Conservation (phyloP, 2,329 filamentous ascomycete genomes). For the Magnaporthiopsis incrustans region DNA sequence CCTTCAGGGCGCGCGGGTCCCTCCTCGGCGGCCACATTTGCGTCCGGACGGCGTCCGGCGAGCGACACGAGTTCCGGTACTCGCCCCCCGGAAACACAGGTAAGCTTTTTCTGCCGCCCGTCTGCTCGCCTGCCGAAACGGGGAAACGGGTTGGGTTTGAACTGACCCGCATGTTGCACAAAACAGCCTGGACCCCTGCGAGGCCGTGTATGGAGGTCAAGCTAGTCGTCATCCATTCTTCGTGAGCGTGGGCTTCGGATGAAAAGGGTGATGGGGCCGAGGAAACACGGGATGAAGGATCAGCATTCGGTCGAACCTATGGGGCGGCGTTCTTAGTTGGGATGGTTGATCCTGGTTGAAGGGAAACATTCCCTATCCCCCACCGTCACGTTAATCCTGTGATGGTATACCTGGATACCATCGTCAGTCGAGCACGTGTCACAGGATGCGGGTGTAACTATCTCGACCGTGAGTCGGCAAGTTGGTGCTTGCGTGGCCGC, state of each 20-base stretch:
- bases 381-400: background rate
- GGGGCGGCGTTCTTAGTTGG: background rate
- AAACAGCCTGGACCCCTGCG: background rate
- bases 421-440: background rate
- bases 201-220: slow-evolving; percentile 3
- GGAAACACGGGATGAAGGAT: background rate
- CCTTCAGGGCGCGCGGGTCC: slow-evolving; percentile 23
- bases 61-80: slow-evolving; percentile 33
- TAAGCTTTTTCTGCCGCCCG: slow-evolving; percentile 13
- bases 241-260: background rate
- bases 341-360: background rate
- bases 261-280: background rate
- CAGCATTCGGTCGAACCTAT: background rate
- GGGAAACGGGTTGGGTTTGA: too few relatives aligned
- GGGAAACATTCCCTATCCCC: background rate
- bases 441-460: background rate
- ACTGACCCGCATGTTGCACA: background rate
- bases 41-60: slow-evolving; percentile 27
- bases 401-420: background rate
- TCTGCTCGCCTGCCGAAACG: background rate
- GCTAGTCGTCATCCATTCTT: background rate
- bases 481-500: background rate
- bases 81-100: slow-evolving; percentile 27
- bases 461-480: background rate
- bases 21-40: slow-evolving; percentile 29